phyloP scores from a whole-genome alignment of 1,284 basidiomycete species.

The Tausonia pullulans region DNA sequence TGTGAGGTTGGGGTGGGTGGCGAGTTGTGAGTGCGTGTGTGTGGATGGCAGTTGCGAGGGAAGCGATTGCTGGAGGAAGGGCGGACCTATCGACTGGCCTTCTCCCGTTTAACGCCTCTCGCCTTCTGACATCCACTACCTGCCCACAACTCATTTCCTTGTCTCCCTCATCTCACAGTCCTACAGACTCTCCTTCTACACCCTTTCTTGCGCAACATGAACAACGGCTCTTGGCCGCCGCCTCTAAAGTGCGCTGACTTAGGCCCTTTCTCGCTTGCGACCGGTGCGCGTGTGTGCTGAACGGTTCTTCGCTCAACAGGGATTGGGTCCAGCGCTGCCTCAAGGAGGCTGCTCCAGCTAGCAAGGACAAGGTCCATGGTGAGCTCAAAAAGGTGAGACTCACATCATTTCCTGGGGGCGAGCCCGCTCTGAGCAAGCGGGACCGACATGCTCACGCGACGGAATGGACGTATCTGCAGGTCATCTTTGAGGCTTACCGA shows the following conservation, averaged over 20 bases:
- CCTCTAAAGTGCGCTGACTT: conserved; percentile 9
- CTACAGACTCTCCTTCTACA: neutral
- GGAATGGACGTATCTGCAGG: conserved; percentile 18
- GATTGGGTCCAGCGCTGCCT: conserved; percentile 34
- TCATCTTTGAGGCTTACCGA: conserved; percentile 33
- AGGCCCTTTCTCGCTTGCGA: neutral
- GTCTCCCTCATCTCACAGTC: neutral
- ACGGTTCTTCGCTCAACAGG: conserved; percentile 18
- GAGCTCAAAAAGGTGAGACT: conserved; percentile 33
- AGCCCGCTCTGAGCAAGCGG: no score
- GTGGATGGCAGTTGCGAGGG: neutral
- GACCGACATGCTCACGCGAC: no score
- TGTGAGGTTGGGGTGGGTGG: no score
- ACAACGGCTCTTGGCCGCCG: conserved; percentile 15
- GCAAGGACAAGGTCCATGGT: conserved; percentile 32
- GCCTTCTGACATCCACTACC: no score
- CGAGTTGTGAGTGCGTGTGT: neutral
- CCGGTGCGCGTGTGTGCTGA: neutral
- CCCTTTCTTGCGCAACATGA: conserved; percentile 1
- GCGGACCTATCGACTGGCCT: neutral
- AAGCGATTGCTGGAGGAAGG: neutral
- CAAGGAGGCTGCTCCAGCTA: conserved; percentile 29
- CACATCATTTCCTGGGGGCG: no score
- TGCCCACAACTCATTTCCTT: neutral
- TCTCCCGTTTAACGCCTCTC: no score